Evolutionary conservation across 208 protist species (phyloP).

Genomic region (Entamoeba dispar): DNA sequence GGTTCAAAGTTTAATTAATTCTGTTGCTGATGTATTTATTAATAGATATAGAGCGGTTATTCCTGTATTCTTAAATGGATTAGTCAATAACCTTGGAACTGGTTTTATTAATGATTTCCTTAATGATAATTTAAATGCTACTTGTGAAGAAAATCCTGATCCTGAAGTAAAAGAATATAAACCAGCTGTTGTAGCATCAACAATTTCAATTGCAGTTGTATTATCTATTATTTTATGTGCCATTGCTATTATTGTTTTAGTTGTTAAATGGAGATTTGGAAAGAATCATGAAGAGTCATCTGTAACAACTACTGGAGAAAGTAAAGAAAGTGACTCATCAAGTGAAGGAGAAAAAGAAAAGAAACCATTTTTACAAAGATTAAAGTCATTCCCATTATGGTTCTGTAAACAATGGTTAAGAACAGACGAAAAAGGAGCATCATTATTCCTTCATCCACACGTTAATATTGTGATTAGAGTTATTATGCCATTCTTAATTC

Average conservation of each 20-base stretch:
- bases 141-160: not conserved
- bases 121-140: not conserved
- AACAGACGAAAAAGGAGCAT: not conserved
- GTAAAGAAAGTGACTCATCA: not conserved
- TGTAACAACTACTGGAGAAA: not conserved
- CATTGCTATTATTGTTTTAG: not conserved
- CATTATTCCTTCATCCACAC: not conserved
- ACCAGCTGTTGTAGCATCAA: not conserved
- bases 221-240: not conserved
- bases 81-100: not conserved
- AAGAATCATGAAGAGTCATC: not conserved
- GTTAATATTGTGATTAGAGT: not conserved
- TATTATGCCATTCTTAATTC: conserved; percentile 21
- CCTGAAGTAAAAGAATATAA: not conserved
- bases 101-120: not conserved
- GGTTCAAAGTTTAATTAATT: not conserved
- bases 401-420: not conserved
- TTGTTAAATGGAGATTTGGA: not conserved
- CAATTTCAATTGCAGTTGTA: not conserved
- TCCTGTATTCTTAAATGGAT: not conserved
- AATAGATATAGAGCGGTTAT: not conserved
- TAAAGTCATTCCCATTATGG: not conserved
- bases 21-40: not conserved
- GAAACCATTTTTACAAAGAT: not conserved
- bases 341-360: not conserved